These are phyloP conservation scores for Globisporangium mamillatum DNA, from an alignment of 352 stramenopile genomes.

Conservation along the genomic window DNA sequence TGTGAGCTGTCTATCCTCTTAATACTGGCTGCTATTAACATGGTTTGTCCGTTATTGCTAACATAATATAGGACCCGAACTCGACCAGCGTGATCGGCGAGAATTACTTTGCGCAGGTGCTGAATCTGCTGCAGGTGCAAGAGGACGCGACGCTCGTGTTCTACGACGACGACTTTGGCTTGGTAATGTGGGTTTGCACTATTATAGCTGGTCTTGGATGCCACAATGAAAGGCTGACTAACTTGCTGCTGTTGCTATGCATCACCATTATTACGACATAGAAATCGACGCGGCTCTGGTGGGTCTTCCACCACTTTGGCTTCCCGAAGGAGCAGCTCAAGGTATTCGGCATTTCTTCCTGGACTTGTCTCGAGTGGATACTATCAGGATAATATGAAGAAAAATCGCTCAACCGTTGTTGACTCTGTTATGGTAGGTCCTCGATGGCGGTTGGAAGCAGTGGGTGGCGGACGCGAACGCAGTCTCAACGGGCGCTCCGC, in stretches of 20 bases:
- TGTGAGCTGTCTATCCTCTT: not conserved
- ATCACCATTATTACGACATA: constrained; percentile 9
- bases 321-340: constrained; percentile 75
- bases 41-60: not conserved
- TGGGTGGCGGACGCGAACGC: constrained; percentile 51
- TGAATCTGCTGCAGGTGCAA: constrained; percentile 44
- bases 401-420: not conserved
- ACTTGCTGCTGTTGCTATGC: not conserved
- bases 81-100: constrained; percentile 43
- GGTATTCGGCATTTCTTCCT: constrained; percentile 16
- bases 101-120: constrained; percentile 37
- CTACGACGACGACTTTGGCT: constrained; percentile 72
- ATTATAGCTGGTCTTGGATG: not conserved
- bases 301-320: constrained; percentile 76
- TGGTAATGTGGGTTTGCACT: constrained; percentile 27
- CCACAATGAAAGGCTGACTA: not conserved
- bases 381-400: no score
- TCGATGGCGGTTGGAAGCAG: constrained; percentile 70
- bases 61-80: constrained; percentile 23
- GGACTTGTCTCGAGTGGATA: no score
- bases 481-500: constrained; percentile 29
- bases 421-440: constrained; percentile 29
- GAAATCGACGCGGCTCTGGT: constrained; percentile 73
- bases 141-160: constrained; percentile 64
- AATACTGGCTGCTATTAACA: not conserved